A percentile compares a stretch with the other conserved stretches of the same genome.
These are phyloP conservation scores for Fomitopsis pulvina DNA, from an alignment of 768 basidiomycete genomes.

Conservation along the genomic window DNA sequence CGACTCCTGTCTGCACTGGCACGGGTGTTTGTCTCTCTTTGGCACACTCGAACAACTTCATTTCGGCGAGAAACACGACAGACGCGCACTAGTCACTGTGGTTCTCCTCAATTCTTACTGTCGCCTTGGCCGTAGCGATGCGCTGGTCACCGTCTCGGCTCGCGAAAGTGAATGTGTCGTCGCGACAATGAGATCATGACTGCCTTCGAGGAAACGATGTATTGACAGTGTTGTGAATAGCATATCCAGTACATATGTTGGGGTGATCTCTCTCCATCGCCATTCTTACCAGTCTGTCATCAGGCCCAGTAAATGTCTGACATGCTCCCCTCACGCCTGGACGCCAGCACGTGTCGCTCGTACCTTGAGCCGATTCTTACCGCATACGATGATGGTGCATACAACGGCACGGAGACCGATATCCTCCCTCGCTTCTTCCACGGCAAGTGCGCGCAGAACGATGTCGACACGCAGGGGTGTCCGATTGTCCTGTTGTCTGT, in stretches of 20 bases:
- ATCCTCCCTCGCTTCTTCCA: constrained; percentile 72
- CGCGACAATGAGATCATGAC: constrained; percentile 53
- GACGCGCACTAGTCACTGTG: too few relatives aligned
- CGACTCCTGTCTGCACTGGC: too few relatives aligned
- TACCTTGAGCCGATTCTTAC: constrained; percentile 42
- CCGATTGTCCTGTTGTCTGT: constrained; percentile 72
- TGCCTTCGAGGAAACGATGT: constrained; percentile 45
- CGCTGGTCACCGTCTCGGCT: constrained; percentile 38
- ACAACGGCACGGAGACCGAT: constrained; percentile 38
- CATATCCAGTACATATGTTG: constrained; percentile 37
- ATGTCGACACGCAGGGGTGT: constrained; percentile 59
- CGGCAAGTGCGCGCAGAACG: constrained; percentile 58
- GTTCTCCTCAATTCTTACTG: constrained; percentile 9
- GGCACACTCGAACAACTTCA: too few relatives aligned
- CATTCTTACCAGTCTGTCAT: not conserved
- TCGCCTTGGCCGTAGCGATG: constrained; percentile 17
- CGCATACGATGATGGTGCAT: constrained; percentile 40
- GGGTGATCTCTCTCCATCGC: not conserved
- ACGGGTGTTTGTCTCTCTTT: too few relatives aligned
- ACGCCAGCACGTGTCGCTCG: constrained; percentile 13
- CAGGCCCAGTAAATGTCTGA: constrained; percentile 32
- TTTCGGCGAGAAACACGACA: too few relatives aligned
- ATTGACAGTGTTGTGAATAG: constrained; percentile 30
- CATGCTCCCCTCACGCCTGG: constrained; percentile 25
- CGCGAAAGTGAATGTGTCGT: constrained; percentile 70